Conservation (phyloP, 192 early-diverging fungal genomes). For the Backusella luteola region DNA sequence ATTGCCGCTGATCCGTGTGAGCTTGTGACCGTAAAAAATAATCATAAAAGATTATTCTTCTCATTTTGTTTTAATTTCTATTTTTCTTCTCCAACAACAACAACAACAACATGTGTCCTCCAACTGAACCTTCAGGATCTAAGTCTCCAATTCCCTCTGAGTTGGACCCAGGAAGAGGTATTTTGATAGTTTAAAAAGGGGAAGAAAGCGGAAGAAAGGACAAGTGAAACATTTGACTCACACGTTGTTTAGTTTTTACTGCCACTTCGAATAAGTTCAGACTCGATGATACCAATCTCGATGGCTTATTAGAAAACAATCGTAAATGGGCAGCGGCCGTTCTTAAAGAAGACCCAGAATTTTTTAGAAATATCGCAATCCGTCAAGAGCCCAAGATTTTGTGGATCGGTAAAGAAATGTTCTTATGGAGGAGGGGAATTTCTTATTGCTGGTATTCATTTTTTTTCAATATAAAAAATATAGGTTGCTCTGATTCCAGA, state of each 20-base stretch:
- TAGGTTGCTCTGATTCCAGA: slow-evolving; percentile 91
- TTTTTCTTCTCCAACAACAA: not conserved
- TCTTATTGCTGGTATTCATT: not conserved
- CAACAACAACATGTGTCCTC: not conserved
- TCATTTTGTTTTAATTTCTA: not conserved
- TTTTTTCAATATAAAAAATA: not conserved
- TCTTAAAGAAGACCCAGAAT: slow-evolving; percentile 58
- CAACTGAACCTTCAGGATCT: not conserved
- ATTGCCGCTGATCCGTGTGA: not conserved
- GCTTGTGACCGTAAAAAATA: not conserved
- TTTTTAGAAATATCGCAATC: slow-evolving; percentile 68
- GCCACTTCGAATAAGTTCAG: slow-evolving; percentile 24
- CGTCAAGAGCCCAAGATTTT: slow-evolving; percentile 83
- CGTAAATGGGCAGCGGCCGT: slow-evolving; percentile 60
- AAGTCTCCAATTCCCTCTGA: not conserved
- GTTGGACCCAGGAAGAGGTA: not conserved
- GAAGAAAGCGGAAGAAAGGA: not conserved
- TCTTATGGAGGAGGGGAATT: not conserved
- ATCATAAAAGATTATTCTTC: not conserved
- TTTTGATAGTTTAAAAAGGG: not conserved
- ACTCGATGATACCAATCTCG: slow-evolving; percentile 17
- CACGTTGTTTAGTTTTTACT: not conserved
- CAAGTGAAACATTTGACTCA: not conserved
- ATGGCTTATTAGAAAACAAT: slow-evolving; percentile 55
- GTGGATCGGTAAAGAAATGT: slow-evolving; percentile 64